Evolutionary conservation across 177 flowering plant species (phyloP), one percentile per base, ranked within the genome.

Genomic region (Vitis hybrid): DNA sequence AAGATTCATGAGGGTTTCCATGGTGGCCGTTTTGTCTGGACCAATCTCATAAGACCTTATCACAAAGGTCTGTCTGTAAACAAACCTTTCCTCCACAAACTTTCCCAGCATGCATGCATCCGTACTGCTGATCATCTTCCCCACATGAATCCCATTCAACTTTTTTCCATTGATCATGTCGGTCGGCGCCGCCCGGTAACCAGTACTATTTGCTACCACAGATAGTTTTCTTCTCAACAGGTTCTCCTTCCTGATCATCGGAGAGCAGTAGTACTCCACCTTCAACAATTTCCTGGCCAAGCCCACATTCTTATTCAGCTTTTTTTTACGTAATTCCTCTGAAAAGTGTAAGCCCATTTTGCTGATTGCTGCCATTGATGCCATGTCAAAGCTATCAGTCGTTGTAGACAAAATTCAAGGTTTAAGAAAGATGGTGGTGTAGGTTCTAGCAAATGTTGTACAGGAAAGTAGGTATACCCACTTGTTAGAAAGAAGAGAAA

Each of bases 1-100:
- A 51, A 87, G 86, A 76, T 88, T 90, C 90, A 90, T 84, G 52
- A 90, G 72, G 1, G 94, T 91, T 72, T 91, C 97, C 90, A 91
- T 84, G 55, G 94, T 87, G 18, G 93, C 94, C 54, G 94, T 91
- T 67, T 86, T 82, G 56, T 91, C 94, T 0, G 94, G 89, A 29
- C 97, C 97, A 61, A 87, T 85, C 61, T 91, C 97, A 75, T 91
- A 91, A 7, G 94, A 90, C 77, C 97, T 85, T 49, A 92, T 90
- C 4, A 86, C 77, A 65, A 88, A 86, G 0, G 79, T 78, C 69
- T 92, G 94, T 65, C 90, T 73, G 61, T 82, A 91, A 16, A 85
- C 89, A 65, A 73, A 78, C 61, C 79, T 66, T 1, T 75, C 88
- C 65, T 87, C 91, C 20, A 84, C 84, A 66, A 91, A 84, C 58